Base-by-base conservation (phyloP, 768 basidiomycete genomes). In the Imleria badia region DNA sequence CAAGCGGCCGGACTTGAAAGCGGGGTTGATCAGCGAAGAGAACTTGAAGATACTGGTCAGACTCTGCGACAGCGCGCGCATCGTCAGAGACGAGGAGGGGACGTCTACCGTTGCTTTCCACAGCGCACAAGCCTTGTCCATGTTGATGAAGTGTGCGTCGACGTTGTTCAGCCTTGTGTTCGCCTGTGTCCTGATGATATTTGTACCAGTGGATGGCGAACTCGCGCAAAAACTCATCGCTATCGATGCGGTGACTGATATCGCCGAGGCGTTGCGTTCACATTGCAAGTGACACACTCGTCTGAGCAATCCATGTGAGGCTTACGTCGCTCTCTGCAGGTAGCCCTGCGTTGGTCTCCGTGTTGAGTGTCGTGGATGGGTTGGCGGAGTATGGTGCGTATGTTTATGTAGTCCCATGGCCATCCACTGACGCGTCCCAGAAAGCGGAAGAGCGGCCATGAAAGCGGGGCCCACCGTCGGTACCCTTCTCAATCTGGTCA, bases 121-220 rank as follows among this genome's bases (percentile, higher is more conserved):
- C 39, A 56, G 61, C 14, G 61, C 63, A 6, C 69, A 65, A 29
- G 67, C 70, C 17, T 53, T 67, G 51, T 51, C 63, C 5, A 50
- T 70, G 53, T 38, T 71, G 38, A 59, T 66, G 49, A 60, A 66
- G 34, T 23, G 65, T 69, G 39, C 34, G 60, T 60, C 5, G 35
- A 30, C 1, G 5, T 4, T 40, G 1, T 42, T 31, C 11, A 13
- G 15, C 3, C 42, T 48, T 44, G 33, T 11, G 2, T 39, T 2
- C 1, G 3, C 17, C 2, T n/a, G n/a, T n/a, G n/a, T n/a, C n/a
- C n/a, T n/a, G n/a, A n/a, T n/a, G 17, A 38, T 36, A 15, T 47
- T 35, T 29, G 12, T 1, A 1, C 15, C 17, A 66, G 65, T 61
- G 61, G 56, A 67, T 12, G 35, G 3, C 5, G 31, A 31, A 3